Conservation (phyloP, 495 filamentous ascomycete genomes). For the Evernia prunastri region DNA sequence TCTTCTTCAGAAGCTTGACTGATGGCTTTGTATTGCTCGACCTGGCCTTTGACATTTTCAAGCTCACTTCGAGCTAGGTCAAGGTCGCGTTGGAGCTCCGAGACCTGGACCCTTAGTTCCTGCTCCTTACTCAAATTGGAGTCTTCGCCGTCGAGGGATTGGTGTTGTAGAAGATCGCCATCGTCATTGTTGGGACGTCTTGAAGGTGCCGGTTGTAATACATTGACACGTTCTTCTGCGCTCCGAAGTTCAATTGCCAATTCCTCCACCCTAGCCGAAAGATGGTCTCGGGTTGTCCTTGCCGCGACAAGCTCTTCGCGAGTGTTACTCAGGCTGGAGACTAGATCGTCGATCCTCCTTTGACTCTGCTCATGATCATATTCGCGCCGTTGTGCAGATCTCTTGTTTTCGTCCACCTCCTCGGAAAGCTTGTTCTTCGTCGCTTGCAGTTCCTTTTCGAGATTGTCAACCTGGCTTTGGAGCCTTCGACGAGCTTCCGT, state of each 20-base stretch:
- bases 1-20: constrained; percentile 85
- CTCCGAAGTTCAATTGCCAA: constrained; percentile 77
- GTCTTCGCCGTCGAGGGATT: constrained; percentile 42
- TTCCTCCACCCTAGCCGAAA: constrained; percentile 82
- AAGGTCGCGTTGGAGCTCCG: constrained; percentile 75
- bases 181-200: constrained; percentile 43
- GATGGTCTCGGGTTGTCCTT: constrained; percentile 79
- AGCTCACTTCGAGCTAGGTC: constrained; percentile 70
- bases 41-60: constrained; percentile 67
- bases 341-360: constrained; percentile 83
- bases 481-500: constrained; percentile 71
- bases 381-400: constrained; percentile 71
- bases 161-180: constrained; percentile 27
- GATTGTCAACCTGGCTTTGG: constrained; percentile 63
- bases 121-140: constrained; percentile 66
- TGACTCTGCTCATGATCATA: constrained; percentile 80
- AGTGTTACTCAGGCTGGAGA: constrained; percentile 63
- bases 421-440: constrained; percentile 80
- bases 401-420: constrained; percentile 75
- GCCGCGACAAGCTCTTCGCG: constrained; percentile 77
- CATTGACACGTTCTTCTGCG: constrained; percentile 76
- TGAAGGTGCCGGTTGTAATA: constrained; percentile 67
- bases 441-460: constrained; percentile 69
- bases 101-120: constrained; percentile 72
- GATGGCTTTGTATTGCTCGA: constrained; percentile 84